Conservation (phyloP, 371 early-diverging fungal genomes). For the Paraphysoderma sedebokerense region DNA sequence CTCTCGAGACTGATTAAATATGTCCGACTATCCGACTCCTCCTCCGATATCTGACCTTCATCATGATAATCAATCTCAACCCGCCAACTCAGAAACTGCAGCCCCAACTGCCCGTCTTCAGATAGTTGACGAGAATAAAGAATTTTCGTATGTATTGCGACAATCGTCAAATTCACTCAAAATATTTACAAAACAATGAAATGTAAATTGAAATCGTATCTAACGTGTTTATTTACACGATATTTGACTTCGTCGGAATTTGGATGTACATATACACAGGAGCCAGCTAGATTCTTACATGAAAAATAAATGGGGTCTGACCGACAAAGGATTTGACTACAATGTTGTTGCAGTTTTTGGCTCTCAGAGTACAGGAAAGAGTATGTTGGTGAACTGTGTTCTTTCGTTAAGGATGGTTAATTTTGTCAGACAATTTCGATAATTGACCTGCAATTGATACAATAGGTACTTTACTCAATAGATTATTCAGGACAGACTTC, state of each 20-base stretch:
- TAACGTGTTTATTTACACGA: background rate
- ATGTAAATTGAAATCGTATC: too few relatives aligned
- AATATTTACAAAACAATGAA: too few relatives aligned
- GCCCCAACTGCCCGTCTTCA: conserved; percentile 35
- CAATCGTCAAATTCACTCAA: background rate
- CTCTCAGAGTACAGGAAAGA: conserved; percentile 95
- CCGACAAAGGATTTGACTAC: conserved; percentile 80
- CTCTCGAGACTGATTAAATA: too few relatives aligned
- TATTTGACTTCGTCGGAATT: background rate
- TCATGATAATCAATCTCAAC: too few relatives aligned
- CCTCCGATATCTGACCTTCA: too few relatives aligned
- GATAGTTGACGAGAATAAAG: conserved; percentile 61
- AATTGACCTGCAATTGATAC: background rate
- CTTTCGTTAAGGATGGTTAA: background rate
- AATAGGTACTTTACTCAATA: conserved; percentile 82
- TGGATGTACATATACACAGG: background rate
- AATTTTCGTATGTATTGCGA: conserved; percentile 48
- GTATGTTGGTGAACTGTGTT: conserved; percentile 25
- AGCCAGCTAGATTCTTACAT: conserved; percentile 55
- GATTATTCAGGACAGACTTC: conserved; percentile 82
- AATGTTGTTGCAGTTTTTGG: conserved; percentile 95
- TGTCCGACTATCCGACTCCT: too few relatives aligned
- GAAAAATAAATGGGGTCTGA: conserved; percentile 61
- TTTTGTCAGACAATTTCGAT: background rate
- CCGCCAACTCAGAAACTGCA: too few relatives aligned